Conservation (phyloP, 2,329 filamentous ascomycete species). For the Aspergillus fischeri region DNA sequence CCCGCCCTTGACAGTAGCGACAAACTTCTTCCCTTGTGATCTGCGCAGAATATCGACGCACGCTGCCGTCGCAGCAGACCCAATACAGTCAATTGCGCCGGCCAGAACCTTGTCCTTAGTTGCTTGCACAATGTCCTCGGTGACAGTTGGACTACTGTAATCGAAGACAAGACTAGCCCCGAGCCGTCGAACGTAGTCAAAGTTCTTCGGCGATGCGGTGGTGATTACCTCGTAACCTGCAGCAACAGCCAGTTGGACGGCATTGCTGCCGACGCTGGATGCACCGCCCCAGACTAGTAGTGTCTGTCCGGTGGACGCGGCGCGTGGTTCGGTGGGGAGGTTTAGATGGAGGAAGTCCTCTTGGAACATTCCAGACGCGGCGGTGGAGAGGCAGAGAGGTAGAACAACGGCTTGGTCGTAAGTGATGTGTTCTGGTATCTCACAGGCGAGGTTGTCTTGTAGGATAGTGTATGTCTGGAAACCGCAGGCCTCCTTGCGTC, state of each 20-base stretch:
- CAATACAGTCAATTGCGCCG: slow-evolving; percentile 10
- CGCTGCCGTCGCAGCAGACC: neutral
- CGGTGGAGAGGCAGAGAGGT: slow-evolving; percentile 30
- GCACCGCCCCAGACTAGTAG: slow-evolving; percentile 16
- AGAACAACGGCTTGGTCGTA: slow-evolving; percentile 30
- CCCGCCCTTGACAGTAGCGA: slow-evolving; percentile 7
- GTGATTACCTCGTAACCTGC: slow-evolving; percentile 12
- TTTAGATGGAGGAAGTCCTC: slow-evolving; percentile 20
- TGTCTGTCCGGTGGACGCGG: too few species aligned
- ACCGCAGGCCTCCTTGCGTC: slow-evolving; percentile 11
- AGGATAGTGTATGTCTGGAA: slow-evolving; percentile 33
- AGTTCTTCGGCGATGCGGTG: slow-evolving; percentile 10
- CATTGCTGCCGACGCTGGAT: slow-evolving; percentile 11
- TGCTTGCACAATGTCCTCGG: slow-evolving; percentile 9
- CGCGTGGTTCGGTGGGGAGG: slow-evolving; percentile 1
- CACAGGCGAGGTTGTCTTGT: slow-evolving; percentile 11
- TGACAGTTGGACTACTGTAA: slow-evolving; percentile 29
- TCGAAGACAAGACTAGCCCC: slow-evolving; percentile 46
- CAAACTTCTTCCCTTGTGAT: slow-evolving; percentile 14
- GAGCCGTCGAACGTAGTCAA: slow-evolving; percentile 33
- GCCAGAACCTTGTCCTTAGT: slow-evolving; percentile 10
- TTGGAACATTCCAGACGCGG: slow-evolving; percentile 26
- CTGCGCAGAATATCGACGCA: slow-evolving; percentile 10
- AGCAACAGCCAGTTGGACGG: slow-evolving; percentile 9
- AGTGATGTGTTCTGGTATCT: slow-evolving; percentile 24